Evolutionary conservation across 371 early-diverging fungal species (phyloP).

Genomic region (Haplosporangium sp.): DNA sequence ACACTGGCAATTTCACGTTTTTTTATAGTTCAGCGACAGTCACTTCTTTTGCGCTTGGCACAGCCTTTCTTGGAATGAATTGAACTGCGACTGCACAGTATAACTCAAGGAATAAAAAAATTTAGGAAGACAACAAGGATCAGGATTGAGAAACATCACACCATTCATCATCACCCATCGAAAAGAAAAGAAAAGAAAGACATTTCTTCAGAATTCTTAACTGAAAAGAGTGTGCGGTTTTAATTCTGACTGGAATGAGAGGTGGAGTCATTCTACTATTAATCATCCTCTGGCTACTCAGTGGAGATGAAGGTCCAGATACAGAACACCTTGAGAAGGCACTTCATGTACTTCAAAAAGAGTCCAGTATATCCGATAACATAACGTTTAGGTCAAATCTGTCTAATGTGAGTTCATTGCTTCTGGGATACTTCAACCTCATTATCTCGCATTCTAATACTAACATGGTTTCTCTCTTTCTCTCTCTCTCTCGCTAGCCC

Average conservation of each 20-base stretch:
- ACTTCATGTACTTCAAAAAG: slow-evolving; percentile 56
- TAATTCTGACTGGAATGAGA: slow-evolving; percentile 23
- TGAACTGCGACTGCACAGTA: too few relatives aligned
- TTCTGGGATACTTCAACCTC: neutral
- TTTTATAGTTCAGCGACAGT: too few relatives aligned
- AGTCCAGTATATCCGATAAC: slow-evolving; percentile 59
- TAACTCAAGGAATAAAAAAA: too few relatives aligned
- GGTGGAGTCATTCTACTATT: slow-evolving; percentile 34
- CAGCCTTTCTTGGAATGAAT: too few relatives aligned
- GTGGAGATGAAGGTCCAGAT: slow-evolving; percentile 29
- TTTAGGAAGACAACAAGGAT: too few relatives aligned
- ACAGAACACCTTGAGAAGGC: slow-evolving; percentile 25
- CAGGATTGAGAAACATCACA: too few relatives aligned
- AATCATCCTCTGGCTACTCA: slow-evolving; percentile 46
- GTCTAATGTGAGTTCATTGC: slow-evolving; percentile 58
- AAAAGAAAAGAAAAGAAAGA: neutral
- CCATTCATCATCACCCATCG: too few relatives aligned
- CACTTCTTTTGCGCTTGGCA: too few relatives aligned
- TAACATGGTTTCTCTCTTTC: too few relatives aligned
- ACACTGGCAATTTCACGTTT: too few relatives aligned
- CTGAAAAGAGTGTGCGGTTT: neutral
- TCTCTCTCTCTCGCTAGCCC: slow-evolving; percentile 48
- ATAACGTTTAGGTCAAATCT: slow-evolving; percentile 66
- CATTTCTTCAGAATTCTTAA: neutral
- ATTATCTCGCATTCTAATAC: too few relatives aligned